Conservation (phyloP, 2,329 filamentous ascomycete genomes). For the Microsporum canis region DNA sequence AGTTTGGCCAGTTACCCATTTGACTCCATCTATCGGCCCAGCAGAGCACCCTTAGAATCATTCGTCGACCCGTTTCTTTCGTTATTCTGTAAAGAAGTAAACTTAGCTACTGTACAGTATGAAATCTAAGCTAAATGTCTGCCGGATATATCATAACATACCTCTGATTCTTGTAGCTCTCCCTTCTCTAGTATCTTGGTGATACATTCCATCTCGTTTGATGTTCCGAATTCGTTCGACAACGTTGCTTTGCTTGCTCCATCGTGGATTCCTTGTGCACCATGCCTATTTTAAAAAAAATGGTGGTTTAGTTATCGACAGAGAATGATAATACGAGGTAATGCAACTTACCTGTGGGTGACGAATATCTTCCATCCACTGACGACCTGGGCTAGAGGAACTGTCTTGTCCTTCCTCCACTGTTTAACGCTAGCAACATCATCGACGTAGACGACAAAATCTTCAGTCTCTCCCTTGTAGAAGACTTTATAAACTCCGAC, state of each 20-base stretch:
- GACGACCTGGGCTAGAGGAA: slow-evolving; percentile 75
- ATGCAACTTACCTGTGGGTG: slow-evolving; percentile 65
- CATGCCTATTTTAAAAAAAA: slow-evolving; percentile 55
- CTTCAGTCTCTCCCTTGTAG: slow-evolving; percentile 64
- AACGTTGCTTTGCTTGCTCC: slow-evolving; percentile 61
- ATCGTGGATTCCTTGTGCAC: slow-evolving; percentile 69
- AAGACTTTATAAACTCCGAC: slow-evolving; percentile 63
- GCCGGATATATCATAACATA: slow-evolving; percentile 26
- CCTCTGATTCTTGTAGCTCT: slow-evolving; percentile 50
- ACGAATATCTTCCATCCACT: slow-evolving; percentile 81
- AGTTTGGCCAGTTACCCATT: background rate
- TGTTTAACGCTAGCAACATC: slow-evolving; percentile 55
- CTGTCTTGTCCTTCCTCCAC: slow-evolving; percentile 68
- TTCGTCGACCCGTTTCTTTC: slow-evolving; percentile 26
- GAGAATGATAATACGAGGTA: slow-evolving; percentile 6
- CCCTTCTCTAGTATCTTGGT: slow-evolving; percentile 71
- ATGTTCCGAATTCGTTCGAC: slow-evolving; percentile 78
- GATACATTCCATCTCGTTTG: slow-evolving; percentile 68
- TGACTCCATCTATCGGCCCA: slow-evolving; percentile 5
- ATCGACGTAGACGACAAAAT: slow-evolving; percentile 58
- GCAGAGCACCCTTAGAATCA: slow-evolving; percentile 17
- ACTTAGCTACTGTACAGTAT: slow-evolving; percentile 7
- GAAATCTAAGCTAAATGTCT: background rate
- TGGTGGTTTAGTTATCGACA: background rate
- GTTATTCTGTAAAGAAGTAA: slow-evolving; percentile 17